Conservation (phyloP, 768 basidiomycete species). For the Collybiopsis luxurians region DNA sequence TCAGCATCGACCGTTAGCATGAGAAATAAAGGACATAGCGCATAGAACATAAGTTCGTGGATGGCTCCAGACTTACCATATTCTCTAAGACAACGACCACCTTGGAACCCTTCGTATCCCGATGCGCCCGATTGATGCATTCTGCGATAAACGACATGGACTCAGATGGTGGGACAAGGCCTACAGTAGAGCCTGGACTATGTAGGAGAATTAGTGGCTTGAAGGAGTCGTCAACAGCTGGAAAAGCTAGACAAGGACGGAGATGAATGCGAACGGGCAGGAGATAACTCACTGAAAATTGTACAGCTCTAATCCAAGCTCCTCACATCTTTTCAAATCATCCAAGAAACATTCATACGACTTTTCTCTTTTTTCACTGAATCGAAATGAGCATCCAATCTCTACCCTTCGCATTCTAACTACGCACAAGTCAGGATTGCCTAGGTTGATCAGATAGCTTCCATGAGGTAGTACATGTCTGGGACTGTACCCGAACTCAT, state of each 20-base stretch:
- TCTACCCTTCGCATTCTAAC: too few relatives aligned
- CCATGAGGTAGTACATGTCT: constrained; percentile 78
- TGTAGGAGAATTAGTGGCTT: neutral
- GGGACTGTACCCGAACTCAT: constrained; percentile 56
- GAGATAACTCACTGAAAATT: constrained; percentile 89
- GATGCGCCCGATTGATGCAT: constrained; percentile 73
- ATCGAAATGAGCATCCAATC: neutral
- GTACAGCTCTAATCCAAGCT: constrained; percentile 68
- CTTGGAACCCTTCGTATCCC: constrained; percentile 37
- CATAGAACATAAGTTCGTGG: too few relatives aligned
- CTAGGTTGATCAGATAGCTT: constrained; percentile 83
- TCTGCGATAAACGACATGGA: constrained; percentile 66
- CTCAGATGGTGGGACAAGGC: constrained; percentile 55
- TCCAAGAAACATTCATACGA: constrained; percentile 81
- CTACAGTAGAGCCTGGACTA: constrained; percentile 85
- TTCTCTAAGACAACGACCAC: constrained; percentile 77
- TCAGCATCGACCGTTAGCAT: neutral
- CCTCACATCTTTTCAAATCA: constrained; percentile 75
- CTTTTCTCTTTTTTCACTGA: constrained; percentile 63
- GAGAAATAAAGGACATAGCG: neutral
- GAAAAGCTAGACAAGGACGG: too few relatives aligned
- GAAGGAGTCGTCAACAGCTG: too few relatives aligned
- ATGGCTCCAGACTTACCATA: constrained; percentile 54
- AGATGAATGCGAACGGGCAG: too few relatives aligned
- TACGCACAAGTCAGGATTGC: constrained; percentile 71